These are phyloP conservation scores for Ricinus communis DNA, from an alignment of 345 rosid species.

Conservation along the genomic window DNA sequence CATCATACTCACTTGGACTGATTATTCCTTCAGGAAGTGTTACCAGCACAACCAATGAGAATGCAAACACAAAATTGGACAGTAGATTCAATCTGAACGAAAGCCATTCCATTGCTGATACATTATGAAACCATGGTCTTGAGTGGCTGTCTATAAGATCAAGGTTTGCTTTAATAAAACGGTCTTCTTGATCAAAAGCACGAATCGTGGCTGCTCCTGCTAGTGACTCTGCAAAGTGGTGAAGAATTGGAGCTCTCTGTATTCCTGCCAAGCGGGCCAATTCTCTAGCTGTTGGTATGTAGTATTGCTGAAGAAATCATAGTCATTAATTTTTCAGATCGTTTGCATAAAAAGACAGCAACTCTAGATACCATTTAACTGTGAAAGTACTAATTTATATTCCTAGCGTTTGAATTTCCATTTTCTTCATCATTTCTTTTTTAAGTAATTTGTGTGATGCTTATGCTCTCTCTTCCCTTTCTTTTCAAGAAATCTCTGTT, in stretches of 20 bases:
- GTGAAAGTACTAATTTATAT: not conserved
- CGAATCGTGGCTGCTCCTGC: conserved; percentile 90
- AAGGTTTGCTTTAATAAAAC: conserved; percentile 66
- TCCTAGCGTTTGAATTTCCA: not conserved
- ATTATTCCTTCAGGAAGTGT: conserved; percentile 91
- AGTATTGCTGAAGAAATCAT: conserved; percentile 58
- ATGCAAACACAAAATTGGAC: conserved; percentile 89
- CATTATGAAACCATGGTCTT: conserved; percentile 88
- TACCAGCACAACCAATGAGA: conserved; percentile 78
- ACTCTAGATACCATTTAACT: not conserved
- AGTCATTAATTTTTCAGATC: not conserved
- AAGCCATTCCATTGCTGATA: conserved; percentile 96
- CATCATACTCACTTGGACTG: conserved; percentile 70
- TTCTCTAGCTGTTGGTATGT: conserved; percentile 94
- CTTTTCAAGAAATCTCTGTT: not conserved
- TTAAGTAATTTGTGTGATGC: not conserved
- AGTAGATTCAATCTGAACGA: conserved; percentile 81
- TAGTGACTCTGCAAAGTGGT: conserved; percentile 89
- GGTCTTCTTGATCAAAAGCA: conserved; percentile 70
- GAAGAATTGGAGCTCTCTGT: conserved; percentile 89
- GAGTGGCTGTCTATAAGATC: conserved; percentile 71
- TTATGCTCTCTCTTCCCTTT: not conserved
- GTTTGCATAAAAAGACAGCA: not conserved
- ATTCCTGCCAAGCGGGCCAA: conserved; percentile 78
- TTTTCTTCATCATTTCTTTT: not conserved